A percentile compares a stretch with the other conserved stretches of the same genome.
phyloP scores from a whole-genome alignment of 2,329 filamentous ascomycete genomes.

The Albifimbria verrucaria region DNA sequence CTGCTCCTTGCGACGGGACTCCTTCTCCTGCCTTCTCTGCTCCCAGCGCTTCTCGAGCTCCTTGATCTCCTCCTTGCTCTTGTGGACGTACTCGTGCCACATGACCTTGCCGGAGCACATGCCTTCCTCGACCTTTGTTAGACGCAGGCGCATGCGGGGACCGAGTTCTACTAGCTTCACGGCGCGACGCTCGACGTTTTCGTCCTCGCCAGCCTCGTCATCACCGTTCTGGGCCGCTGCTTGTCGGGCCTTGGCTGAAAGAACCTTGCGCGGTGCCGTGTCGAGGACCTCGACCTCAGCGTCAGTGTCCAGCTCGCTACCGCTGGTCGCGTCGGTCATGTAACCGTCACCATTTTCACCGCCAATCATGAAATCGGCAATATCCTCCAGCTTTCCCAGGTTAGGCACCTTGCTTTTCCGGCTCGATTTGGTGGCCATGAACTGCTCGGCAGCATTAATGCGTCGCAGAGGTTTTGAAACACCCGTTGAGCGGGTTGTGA shows the following conservation, averaged over 20 bases:
- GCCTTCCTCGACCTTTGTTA: conserved; percentile 96
- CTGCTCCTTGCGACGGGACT: conserved; percentile 75
- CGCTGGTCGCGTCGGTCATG: conserved; percentile 78
- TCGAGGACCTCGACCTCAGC: conserved; percentile 86
- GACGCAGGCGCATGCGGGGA: conserved; percentile 79
- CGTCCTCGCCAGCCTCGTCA: conserved; percentile 44
- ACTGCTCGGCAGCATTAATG: conserved; percentile 80
- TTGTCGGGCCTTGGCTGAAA: conserved; percentile 48
- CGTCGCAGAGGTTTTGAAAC: conserved; percentile 80
- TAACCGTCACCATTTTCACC: conserved; percentile 74
- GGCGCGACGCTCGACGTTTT: conserved; percentile 74
- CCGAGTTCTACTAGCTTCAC: conserved; percentile 92
- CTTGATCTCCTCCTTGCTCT: conserved; percentile 73
- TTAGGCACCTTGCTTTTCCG: conserved; percentile 76
- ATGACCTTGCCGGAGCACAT: conserved; percentile 85
- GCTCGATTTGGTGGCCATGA: conserved; percentile 58
- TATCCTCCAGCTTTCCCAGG: conserved; percentile 84
- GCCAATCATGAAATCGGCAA: conserved; percentile 91
- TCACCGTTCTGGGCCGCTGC: conserved; percentile 35
- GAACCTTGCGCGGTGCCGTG: conserved; percentile 59
- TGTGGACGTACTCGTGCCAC: conserved; percentile 96
- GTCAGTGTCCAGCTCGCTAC: conserved; percentile 90
- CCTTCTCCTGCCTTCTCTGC: conserved; percentile 73
- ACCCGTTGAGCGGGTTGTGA: conserved; percentile 82
- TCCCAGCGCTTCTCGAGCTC: conserved; percentile 83